Evolutionary conservation across 2,329 filamentous ascomycete species (phyloP).

Genomic region (Penicillium digitatum): DNA sequence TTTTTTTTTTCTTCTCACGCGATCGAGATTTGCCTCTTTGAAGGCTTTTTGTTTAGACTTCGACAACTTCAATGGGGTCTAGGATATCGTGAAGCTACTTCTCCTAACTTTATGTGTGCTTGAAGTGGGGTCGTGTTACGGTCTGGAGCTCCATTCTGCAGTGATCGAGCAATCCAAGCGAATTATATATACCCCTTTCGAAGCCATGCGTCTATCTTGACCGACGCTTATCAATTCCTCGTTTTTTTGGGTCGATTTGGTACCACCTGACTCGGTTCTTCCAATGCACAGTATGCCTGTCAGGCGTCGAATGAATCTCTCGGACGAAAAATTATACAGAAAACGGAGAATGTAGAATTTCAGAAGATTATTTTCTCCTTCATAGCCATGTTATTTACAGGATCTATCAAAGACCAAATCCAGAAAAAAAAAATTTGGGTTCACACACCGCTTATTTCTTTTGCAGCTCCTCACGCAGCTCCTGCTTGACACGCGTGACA

Average conservation of each 20-base stretch:
- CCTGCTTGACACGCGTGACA: slow-evolving; percentile 51
- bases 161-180: slow-evolving; percentile 23
- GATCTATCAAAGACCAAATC: slow-evolving; percentile 3
- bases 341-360: not conserved
- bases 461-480: slow-evolving; percentile 42
- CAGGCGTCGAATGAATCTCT: not conserved
- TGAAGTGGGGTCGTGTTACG: not conserved
- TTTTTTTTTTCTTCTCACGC: not conserved
- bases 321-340: not conserved
- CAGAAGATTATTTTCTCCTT: not conserved
- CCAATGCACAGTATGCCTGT: not conserved
- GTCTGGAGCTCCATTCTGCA: not conserved
- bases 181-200: not conserved
- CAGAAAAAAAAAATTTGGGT: too few species aligned
- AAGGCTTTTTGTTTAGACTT: not conserved
- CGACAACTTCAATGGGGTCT: not conserved
- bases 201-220: not conserved
- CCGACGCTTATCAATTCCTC: not conserved
- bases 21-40: slow-evolving; percentile 1
- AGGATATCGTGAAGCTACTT: not conserved
- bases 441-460: slow-evolving; percentile 24
- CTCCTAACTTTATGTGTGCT: not conserved
- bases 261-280: not conserved
- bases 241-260: not conserved
- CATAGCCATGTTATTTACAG: slow-evolving; percentile 22